Conservation (phyloP, 805 yeast species). For the Tetrapisispora nanseiensis region DNA sequence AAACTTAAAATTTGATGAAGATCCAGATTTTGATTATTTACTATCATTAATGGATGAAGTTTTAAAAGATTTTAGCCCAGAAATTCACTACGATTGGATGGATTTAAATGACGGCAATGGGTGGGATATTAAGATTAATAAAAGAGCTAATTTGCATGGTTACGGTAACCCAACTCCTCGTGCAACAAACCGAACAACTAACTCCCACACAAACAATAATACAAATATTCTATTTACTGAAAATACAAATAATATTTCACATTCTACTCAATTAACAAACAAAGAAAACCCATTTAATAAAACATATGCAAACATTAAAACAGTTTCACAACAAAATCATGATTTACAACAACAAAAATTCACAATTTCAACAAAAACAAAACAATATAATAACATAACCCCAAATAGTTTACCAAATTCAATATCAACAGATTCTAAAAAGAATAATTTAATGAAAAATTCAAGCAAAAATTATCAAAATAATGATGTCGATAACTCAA, state of each 20-base stretch:
- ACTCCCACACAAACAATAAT: slow-evolving; percentile 1
- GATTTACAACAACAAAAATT: slow-evolving; percentile 3
- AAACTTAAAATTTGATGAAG: slow-evolving; percentile 63
- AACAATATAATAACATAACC: not conserved
- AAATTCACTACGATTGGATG: slow-evolving; percentile 74
- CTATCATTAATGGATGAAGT: slow-evolving; percentile 51
- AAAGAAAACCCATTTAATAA: not conserved
- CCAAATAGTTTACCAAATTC: slow-evolving; percentile 1
- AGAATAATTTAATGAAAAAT: not conserved
- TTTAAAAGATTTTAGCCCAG: slow-evolving; percentile 49
- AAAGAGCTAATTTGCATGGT: slow-evolving; percentile 73
- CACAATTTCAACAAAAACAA: slow-evolving; percentile 1
- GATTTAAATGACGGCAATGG: slow-evolving; percentile 70
- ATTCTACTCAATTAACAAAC: not conserved
- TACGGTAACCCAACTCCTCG: slow-evolving; percentile 54
- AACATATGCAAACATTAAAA: slow-evolving; percentile 1
- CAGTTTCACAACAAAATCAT: slow-evolving; percentile 2
- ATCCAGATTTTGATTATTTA: slow-evolving; percentile 66
- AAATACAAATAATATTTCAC: not conserved
- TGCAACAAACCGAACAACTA: not conserved
- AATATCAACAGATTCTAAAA: not conserved
- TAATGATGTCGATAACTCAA: not conserved
- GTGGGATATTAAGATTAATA: slow-evolving; percentile 68
- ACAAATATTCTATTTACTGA: not conserved
- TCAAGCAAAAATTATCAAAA: not conserved